These are phyloP conservation scores for Russula abietina DNA, from an alignment of 768 basidiomycete species.

Conservation along the genomic window DNA sequence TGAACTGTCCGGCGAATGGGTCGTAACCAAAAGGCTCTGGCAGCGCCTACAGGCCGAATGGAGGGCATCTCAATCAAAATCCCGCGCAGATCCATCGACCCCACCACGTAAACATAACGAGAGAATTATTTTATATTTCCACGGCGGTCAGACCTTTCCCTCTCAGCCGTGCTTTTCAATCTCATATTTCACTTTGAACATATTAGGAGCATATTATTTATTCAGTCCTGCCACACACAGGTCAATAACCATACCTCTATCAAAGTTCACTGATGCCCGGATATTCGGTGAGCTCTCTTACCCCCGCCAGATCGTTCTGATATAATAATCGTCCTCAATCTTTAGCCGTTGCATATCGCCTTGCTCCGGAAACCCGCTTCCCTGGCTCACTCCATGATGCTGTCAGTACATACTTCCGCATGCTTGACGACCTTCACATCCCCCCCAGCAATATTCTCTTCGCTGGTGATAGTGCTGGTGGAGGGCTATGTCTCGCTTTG, in stretches of 20 bases:
- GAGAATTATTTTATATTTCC: slow-evolving; percentile 85
- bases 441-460: slow-evolving; percentile 87
- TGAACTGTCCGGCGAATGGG: slow-evolving; percentile 92
- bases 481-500: slow-evolving; percentile 76
- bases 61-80: slow-evolving; percentile 38
- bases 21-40: slow-evolving; percentile 92
- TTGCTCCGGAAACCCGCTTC: slow-evolving; percentile 93
- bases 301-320: neutral
- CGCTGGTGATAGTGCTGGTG: slow-evolving; percentile 91
- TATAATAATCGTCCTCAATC: neutral
- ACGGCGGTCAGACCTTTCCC: slow-evolving; percentile 60
- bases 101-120: slow-evolving; percentile 44
- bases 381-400: slow-evolving; percentile 86
- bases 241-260: slow-evolving; percentile 82
- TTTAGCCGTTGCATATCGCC: slow-evolving; percentile 86
- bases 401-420: slow-evolving; percentile 78
- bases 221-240: slow-evolving; percentile 90
- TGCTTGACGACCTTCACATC: slow-evolving; percentile 83
- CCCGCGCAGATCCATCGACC: slow-evolving; percentile 8
- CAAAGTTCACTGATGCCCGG: slow-evolving; percentile 82
- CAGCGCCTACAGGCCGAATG: slow-evolving; percentile 77
- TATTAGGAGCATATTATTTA: slow-evolving; percentile 81
- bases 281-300: slow-evolving; percentile 61
- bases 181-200: slow-evolving; percentile 7
- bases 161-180: neutral